A percentile compares a stretch with the other conserved stretches of the same genome.
These are phyloP conservation scores for Aspergillus sp. DNA, from an alignment of 2,329 filamentous ascomycete genomes.

Conservation along the genomic window DNA sequence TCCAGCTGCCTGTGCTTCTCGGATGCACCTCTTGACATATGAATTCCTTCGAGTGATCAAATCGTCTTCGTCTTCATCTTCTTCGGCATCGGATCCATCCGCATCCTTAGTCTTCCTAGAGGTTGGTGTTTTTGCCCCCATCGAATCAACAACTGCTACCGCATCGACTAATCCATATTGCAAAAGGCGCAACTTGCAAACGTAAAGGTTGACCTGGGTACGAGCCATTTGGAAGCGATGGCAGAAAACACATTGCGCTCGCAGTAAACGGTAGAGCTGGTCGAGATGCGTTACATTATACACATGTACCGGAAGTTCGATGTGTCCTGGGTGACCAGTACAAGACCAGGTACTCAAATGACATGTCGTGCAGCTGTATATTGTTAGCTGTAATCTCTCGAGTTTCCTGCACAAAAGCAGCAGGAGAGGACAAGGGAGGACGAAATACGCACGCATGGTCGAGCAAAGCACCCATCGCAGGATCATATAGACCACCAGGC, in stretches of 20 bases:
- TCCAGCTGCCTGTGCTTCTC: slow-evolving; percentile 54
- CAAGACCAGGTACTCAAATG: slow-evolving; percentile 78
- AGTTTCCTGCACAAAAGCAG: slow-evolving; percentile 8
- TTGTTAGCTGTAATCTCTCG: slow-evolving; percentile 20
- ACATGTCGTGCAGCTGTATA: slow-evolving; percentile 81
- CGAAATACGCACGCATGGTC: slow-evolving; percentile 68
- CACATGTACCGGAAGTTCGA: slow-evolving; percentile 87
- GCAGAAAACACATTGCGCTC: slow-evolving; percentile 89
- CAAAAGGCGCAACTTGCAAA: slow-evolving; percentile 81
- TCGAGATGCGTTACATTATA: slow-evolving; percentile 98
- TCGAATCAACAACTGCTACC: slow-evolving; percentile 58
- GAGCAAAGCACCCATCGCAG: slow-evolving; percentile 84
- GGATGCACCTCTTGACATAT: slow-evolving; percentile 74
- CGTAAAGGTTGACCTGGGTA: slow-evolving; percentile 72
- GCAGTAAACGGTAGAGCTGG: slow-evolving; percentile 79
- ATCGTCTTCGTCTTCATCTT: slow-evolving; percentile 53
- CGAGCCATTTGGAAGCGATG: slow-evolving; percentile 79
- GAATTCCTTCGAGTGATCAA: slow-evolving; percentile 58
- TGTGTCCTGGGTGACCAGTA: slow-evolving; percentile 91
- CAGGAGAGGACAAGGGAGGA: slow-evolving; percentile 7
- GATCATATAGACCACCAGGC: slow-evolving; percentile 88
- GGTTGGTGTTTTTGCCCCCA: slow-evolving; percentile 46
- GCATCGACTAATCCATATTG: slow-evolving; percentile 79
- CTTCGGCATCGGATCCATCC: slow-evolving; percentile 64
- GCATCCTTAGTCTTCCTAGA: slow-evolving; percentile 47